Evolutionary conservation across 257 asterid genomes (phyloP).

Genomic region (Capsicum pubescens): DNA sequence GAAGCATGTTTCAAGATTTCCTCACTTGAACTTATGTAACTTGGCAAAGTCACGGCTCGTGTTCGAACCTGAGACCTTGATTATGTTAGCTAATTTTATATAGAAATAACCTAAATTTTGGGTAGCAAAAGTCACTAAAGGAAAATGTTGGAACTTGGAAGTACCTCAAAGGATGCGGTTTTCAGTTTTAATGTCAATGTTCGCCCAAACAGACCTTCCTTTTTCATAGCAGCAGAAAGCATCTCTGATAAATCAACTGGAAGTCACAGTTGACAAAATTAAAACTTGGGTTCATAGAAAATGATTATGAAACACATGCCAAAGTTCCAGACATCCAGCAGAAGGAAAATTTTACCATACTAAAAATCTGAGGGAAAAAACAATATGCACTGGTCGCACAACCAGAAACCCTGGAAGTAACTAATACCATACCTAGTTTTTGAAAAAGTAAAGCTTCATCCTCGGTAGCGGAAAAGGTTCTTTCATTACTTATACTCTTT

Average conservation of each 20-base stretch:
- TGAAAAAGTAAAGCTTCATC: conserved; percentile 61
- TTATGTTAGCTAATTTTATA: not conserved
- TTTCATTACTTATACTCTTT: conserved; percentile 90
- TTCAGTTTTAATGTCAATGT: conserved; percentile 91
- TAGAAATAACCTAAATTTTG: not conserved
- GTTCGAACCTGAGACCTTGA: conserved; percentile 71
- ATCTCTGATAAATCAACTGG: conserved; percentile 85
- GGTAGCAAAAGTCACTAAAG: not conserved
- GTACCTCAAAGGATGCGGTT: conserved; percentile 88
- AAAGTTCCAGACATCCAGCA: not conserved
- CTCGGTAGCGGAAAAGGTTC: conserved; percentile 85
- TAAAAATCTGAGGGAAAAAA: not conserved
- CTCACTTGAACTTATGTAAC: conserved; percentile 65
- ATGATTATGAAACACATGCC: conserved; percentile 4
- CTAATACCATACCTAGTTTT: conserved; percentile 66
- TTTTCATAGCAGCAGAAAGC: conserved; percentile 81
- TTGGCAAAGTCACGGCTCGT: conserved; percentile 82
- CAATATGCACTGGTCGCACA: not conserved
- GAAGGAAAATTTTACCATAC: not conserved
- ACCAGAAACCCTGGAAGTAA: not conserved
- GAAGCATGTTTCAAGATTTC: conserved; percentile 86
- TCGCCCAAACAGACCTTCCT: conserved; percentile 79
- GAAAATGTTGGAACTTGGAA: conserved; percentile 10
- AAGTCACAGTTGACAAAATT: conserved; percentile 32
- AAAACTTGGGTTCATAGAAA: not conserved